Evolutionary conservation across 768 basidiomycete species (phyloP), one percentile per base, ranked within the genome.

Genomic region (Xanthoconium stramineum): DNA sequence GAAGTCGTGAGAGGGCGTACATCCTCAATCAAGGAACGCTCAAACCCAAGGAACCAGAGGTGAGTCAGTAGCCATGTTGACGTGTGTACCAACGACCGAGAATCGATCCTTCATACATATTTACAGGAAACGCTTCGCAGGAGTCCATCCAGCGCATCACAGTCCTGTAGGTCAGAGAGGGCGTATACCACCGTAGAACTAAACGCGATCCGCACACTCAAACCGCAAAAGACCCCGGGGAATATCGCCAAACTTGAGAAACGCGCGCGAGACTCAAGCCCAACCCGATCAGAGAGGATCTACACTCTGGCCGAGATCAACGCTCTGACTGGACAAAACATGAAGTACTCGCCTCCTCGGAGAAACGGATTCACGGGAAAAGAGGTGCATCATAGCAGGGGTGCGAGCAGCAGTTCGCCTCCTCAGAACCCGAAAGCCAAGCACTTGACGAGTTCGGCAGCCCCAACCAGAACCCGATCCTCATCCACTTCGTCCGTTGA

Each of bases 401-500:
- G 61, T 44, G 33, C 45, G 28, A 69, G 52, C 29, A 66, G 53
- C 45, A 52, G 55, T 56, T 70, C 63, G 37, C 63, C 71, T 59
- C 57, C 49, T 13, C 57, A 59, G 24, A 61, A 60, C 47, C 14
- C 24, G 45, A 65, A 55, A 24, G 37, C 37, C 33, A 61, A 57
- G 20, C 50, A 56, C n/a, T 19, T 44, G 38, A 50, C 43, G 19
- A 62, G 52, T 44, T 55, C 61, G 14, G 58, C 62, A 33, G 49
- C 30, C 30, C 45, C 52, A 2, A 37, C 32, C 42, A 66, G 65
- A 49, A 61, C 65, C 46, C 68, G 65, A 45, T 71, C 77, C 17
- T 72, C 78, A 7, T 76, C 72, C 15, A 69, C 66, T 20, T 72
- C 75, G 29, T 70, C 75, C 17, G 63, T 89, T 20, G 82, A 84